These are phyloP conservation scores for Helminthosporium solani DNA, from an alignment of 2,329 filamentous ascomycete species.

Conservation along the genomic window DNA sequence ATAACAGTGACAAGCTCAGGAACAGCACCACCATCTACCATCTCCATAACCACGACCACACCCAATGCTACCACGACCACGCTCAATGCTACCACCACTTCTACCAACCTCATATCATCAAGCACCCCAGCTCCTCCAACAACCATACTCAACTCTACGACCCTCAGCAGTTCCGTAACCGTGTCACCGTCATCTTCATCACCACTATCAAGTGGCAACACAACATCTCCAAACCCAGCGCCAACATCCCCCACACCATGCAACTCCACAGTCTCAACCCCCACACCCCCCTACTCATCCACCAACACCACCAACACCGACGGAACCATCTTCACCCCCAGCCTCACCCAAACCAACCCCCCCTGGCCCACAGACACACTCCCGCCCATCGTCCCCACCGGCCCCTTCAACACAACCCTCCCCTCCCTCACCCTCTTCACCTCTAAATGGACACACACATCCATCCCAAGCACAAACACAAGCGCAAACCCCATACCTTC, in stretches of 20 bases:
- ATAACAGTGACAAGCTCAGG: neutral
- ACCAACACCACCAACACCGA: neutral
- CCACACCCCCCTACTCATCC: neutral
- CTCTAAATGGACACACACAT: neutral
- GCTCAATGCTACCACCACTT: neutral
- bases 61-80: neutral
- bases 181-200: neutral
- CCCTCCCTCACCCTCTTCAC: neutral
- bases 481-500: too few species aligned
- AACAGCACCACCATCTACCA: neutral
- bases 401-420: neutral
- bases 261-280: neutral
- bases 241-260: neutral
- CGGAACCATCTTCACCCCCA: neutral
- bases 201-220: neutral
- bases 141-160: neutral
- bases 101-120: neutral
- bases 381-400: neutral
- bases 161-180: neutral
- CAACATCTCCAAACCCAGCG: neutral
- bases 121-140: neutral
- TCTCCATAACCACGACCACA: neutral
- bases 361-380: neutral
- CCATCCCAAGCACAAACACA: too few species aligned
- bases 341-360: neutral